phyloP scores from a whole-genome alignment of 306 rosid genomes.

The Acacia melanoxylon region DNA sequence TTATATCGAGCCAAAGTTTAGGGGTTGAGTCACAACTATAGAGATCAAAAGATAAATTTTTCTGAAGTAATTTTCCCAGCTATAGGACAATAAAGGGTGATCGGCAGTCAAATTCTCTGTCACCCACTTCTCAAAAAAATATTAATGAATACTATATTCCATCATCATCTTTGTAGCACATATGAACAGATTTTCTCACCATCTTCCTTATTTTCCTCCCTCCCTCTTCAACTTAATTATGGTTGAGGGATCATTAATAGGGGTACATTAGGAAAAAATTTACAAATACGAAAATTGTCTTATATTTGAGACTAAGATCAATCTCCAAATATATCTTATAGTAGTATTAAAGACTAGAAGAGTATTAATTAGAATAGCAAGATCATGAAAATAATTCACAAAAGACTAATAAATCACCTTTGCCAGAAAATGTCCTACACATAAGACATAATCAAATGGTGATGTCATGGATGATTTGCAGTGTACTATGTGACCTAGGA shows the following conservation, averaged over 20 bases:
- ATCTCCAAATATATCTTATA: no score
- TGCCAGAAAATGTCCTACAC: background rate
- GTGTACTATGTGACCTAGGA: background rate
- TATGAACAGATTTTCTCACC: background rate
- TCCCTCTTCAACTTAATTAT: no score
- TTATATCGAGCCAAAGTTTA: no score
- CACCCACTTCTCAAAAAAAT: background rate
- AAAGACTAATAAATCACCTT: background rate
- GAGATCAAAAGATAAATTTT: no score
- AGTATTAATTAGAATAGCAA: background rate
- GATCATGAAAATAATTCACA: background rate
- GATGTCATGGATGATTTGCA: background rate
- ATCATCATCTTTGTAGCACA: background rate
- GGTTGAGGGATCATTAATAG: no score
- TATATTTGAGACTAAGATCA: no score
- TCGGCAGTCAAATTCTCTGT: background rate
- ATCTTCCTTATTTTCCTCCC: no score
- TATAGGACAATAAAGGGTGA: background rate
- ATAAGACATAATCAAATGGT: background rate
- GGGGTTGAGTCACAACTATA: no score
- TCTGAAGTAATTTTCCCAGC: background rate
- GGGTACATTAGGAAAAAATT: no score
- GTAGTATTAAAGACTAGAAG: no score
- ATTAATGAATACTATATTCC: background rate
- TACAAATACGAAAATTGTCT: no score